Conservation (phyloP, 192 early-diverging fungal genomes). For the Obelidium mucronatum region DNA sequence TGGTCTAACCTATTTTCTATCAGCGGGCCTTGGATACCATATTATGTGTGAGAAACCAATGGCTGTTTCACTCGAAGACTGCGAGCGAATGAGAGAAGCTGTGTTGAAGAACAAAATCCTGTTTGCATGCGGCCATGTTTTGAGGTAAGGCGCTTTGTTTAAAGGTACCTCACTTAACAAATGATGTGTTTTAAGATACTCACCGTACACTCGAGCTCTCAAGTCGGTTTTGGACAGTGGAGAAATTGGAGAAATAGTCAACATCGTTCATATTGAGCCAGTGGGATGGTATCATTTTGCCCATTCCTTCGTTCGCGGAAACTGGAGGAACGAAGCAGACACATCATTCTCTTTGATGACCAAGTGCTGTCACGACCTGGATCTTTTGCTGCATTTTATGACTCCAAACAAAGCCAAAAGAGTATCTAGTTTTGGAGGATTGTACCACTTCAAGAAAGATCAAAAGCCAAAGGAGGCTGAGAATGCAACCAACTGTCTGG, state of each 20-base stretch:
- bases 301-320: conserved; percentile 70
- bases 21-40: conserved; percentile 53
- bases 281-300: conserved; percentile 73
- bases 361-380: conserved; percentile 65
- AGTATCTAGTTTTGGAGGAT: conserved; percentile 65
- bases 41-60: conserved; percentile 77
- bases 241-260: conserved; percentile 64
- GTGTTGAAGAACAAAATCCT: conserved; percentile 49
- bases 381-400: conserved; percentile 55
- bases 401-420: conserved; percentile 37
- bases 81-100: conserved; percentile 55
- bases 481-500: conserved; percentile 58
- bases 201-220: conserved; percentile 60
- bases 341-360: conserved; percentile 69
- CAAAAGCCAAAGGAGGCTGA: conserved; percentile 68
- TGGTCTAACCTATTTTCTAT: not conserved
- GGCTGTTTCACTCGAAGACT: conserved; percentile 59
- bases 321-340: conserved; percentile 64
- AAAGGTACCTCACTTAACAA: not conserved
- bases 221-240: conserved; percentile 63
- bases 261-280: conserved; percentile 71
- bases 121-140: conserved; percentile 45
- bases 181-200: conserved; percentile 56
- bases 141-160: conserved; percentile 23
- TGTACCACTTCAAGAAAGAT: conserved; percentile 61